Conservation (phyloP, 2,329 filamentous ascomycete genomes). For the Mariannaea sp. region DNA sequence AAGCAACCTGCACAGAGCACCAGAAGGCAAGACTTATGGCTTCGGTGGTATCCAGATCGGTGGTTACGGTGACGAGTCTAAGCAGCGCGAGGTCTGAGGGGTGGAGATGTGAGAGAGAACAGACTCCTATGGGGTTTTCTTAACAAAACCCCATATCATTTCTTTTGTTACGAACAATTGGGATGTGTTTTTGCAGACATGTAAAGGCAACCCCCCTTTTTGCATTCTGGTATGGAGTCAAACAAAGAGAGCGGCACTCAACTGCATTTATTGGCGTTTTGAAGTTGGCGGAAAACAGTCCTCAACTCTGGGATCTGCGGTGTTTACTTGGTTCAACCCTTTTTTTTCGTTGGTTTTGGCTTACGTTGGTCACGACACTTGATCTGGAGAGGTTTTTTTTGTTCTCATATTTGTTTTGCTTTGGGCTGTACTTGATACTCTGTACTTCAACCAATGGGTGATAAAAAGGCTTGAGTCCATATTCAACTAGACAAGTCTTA, state of each 20-base stretch:
- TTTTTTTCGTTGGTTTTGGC: not conserved
- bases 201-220: not conserved
- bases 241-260: constrained; percentile 38
- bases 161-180: not conserved
- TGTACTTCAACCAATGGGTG: constrained; percentile 43
- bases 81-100: constrained; percentile 39
- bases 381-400: constrained; percentile 12
- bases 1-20: constrained; percentile 57
- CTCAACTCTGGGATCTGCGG: constrained; percentile 43
- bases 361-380: not conserved
- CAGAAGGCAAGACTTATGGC: constrained; percentile 68
- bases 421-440: constrained; percentile 39
- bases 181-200: not conserved
- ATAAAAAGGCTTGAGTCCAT: constrained; percentile 31
- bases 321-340: constrained; percentile 39
- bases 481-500: constrained; percentile 40
- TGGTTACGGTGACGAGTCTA: constrained; percentile 62
- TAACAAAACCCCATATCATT: constrained; percentile 26
- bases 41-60: constrained; percentile 56
- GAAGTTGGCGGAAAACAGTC: constrained; percentile 33
- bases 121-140: constrained; percentile 23
- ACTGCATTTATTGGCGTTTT: constrained; percentile 38
- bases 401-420: constrained; percentile 23
- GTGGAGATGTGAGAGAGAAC: not conserved
- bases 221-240: constrained; percentile 19